Percentiles rank a stretch among this genome's conserved stretches.
Evolutionary conservation across 2,329 filamentous ascomycete genomes (phyloP).

Genomic region (Aspergillus luchuensis): DNA sequence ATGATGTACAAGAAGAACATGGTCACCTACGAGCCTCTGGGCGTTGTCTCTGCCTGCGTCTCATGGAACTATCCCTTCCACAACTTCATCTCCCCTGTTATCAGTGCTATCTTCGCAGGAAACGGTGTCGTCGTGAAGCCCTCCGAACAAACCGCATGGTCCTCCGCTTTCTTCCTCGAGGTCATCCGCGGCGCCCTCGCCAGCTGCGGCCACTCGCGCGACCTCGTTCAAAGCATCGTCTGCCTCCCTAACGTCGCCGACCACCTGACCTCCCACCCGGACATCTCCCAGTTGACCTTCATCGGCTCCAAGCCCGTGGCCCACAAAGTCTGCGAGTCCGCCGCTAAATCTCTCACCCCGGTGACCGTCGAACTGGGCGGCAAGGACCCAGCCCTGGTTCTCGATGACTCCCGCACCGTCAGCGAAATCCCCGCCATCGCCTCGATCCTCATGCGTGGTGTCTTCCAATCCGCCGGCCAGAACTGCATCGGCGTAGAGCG

Average conservation of each 20-base stretch:
- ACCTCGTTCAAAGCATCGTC: conserved; percentile 79
- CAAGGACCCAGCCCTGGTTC: conserved; percentile 87
- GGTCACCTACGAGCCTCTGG: conserved; percentile 87
- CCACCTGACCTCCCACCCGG: conserved; percentile 80
- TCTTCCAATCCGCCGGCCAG: conserved; percentile 92
- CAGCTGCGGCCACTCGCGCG: conserved; percentile 78
- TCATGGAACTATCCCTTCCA: conserved; percentile 99
- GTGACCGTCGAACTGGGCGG: conserved; percentile 90
- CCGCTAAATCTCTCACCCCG: conserved; percentile 82
- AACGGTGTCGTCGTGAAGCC: conserved; percentile 93
- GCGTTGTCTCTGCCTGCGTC: conserved; percentile 87
- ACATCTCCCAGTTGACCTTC: conserved; percentile 88
- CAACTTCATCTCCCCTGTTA: conserved; percentile 88
- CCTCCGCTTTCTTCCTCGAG: conserved; percentile 74
- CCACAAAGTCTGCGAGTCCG: conserved; percentile 81
- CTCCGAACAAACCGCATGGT: conserved; percentile 96
- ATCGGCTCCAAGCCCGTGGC: conserved; percentile 89
- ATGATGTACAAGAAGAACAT: conserved; percentile 96
- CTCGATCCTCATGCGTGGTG: conserved; percentile 84
- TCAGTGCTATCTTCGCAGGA: conserved; percentile 86
- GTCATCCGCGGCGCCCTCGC: conserved; percentile 77
- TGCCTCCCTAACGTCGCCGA: conserved; percentile 86
- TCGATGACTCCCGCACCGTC: conserved; percentile 69
- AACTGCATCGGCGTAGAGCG: conserved; percentile 98
- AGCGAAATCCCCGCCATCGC: conserved; percentile 68